Evolutionary conservation across 1,284 basidiomycete species (phyloP), one percentile per base, ranked within the genome.

Genomic region (Lentinula novae-zelandiae): DNA sequence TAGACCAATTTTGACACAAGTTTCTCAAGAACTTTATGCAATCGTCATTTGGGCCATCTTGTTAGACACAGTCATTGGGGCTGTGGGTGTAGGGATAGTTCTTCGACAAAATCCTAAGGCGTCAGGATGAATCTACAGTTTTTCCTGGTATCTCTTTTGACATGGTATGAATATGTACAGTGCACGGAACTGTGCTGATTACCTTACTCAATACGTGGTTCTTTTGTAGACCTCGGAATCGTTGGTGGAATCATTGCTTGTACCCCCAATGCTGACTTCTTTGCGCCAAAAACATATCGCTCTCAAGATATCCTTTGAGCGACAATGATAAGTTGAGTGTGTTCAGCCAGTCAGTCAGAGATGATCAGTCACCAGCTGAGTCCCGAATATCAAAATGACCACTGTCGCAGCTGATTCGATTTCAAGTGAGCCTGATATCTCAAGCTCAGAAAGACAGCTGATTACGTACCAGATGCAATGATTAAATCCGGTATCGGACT

Each of bases 401-500:
- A 76, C 71, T 5, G 71, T 77, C 10, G 78, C 72, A 62, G 77
- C 80, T 81, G 44, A 9, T 9, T 46, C 59, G 27, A 57, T 39
- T 20, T 58, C 57, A 40, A 27, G 17, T 53, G 40, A 61, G 52
- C 27, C 3, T 40, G 20, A 27, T n/a, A 27, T 10, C 34, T 48
- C 12, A 50, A n/a, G 27, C 20, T 12, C 27, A 53, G 58, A 49
- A 48, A 49, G 48, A 58, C 53, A 6, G 34, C 53, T 15, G 38
- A 9, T n/a, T 38, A 38, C 73, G 57, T 65, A 79, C 79, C 79
- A 42, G 72, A 72, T n/a, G 79, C 75, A 63, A 81, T 77, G 10
- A 75, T 73, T 44, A 81, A 66, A 62, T 82, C 79, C 20, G 79
- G 78, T 1, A 75, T 69, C 10, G 78, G 77, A 63, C 73, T 79